These are phyloP conservation scores for Pharus latifolius DNA, from an alignment of 176 grass and related monocot species.

Conservation along the genomic window DNA sequence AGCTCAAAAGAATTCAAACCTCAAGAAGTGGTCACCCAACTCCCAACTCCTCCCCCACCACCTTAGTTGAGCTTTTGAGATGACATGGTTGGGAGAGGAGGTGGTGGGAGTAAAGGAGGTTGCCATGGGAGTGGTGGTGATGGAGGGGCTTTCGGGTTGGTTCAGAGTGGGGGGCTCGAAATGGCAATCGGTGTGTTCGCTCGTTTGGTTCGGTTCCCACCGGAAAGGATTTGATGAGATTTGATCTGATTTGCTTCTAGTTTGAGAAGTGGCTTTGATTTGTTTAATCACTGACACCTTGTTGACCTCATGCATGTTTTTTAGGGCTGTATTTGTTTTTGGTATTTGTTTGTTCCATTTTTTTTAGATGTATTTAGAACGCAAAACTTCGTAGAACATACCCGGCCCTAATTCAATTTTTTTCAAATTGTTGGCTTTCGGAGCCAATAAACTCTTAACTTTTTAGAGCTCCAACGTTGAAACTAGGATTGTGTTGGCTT, in stretches of 20 bases:
- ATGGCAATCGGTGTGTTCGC: constrained; percentile 33
- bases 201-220: neutral
- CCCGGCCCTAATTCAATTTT: too few species aligned
- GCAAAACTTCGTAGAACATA: too few species aligned
- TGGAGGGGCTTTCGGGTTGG: constrained; percentile 41
- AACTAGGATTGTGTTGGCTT: too few species aligned
- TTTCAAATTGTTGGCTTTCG: too few species aligned
- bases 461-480: too few species aligned
- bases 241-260: neutral
- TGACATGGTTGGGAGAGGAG: neutral
- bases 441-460: too few species aligned
- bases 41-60: neutral
- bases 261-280: neutral
- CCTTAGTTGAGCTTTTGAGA: neutral
- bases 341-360: too few species aligned
- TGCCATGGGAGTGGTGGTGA: constrained; percentile 44
- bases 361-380: too few species aligned
- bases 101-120: constrained; percentile 14
- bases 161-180: constrained; percentile 37
- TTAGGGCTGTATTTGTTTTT: too few species aligned
- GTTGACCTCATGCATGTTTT: too few species aligned
- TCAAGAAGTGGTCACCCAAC: neutral
- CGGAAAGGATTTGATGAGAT: neutral
- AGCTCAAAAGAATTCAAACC: neutral
- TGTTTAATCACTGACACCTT: too few species aligned